Evolutionary conservation across 768 basidiomycete species (phyloP), one percentile per base, ranked within the genome.

Genomic region (Suillus discolor): DNA sequence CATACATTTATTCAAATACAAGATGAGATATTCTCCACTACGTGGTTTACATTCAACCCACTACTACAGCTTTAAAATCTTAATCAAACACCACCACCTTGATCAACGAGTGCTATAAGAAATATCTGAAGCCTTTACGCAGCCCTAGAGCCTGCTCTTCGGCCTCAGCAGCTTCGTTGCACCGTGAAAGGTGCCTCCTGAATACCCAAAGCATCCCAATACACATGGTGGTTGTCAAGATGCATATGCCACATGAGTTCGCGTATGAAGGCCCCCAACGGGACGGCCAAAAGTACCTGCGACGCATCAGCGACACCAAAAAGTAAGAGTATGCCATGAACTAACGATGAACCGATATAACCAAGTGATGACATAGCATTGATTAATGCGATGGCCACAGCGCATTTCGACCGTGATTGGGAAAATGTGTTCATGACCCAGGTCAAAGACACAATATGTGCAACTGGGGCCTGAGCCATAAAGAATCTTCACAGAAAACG

Each of bases 361-460:
- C 94, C 94, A 8, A 92, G 81, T 70, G 92, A 88, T 15, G 89
- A 89, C 71, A 92, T 85, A 31, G 89, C 86, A 74, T 94, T 94
- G 71, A 93, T 85, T 63, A 91, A 77, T 1, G 93, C 94, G 49
- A 96, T 80, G 16, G 89, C 89, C n/a, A 94, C 89, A 9, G 93
- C 91, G 6, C 94, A 88, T 76, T 95, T 95, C 25, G 89, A 85
- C 2, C 91, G 87, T 28, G 94, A 87, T 18, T 88, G 86, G 28
- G 92, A 88, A 77, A 96, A 81, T 8, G 82, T 81, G 67, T 81
- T 84, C 62, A 80, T 81, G 62, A 85, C 78, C 85, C 83, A 84
- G 15, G 82, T 75, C 71, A 79, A 78, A 70, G 91, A 87, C 65
- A 84, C 83, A 66, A 92, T 85, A 74, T 88, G 90, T 3, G 84